Evolutionary conservation across 306 rosid species (phyloP).

Genomic region (Senna tora): DNA sequence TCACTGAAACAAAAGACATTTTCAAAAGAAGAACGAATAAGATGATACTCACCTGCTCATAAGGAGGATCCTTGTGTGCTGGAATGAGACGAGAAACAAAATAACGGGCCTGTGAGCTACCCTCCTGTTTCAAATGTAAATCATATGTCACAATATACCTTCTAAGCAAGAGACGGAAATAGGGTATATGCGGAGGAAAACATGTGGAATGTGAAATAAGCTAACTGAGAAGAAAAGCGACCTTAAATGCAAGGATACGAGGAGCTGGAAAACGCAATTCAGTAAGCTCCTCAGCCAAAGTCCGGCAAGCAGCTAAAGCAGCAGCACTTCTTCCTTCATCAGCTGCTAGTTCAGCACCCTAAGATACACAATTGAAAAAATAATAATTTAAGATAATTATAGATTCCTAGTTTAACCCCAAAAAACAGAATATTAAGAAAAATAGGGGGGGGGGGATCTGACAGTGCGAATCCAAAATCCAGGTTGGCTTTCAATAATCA

Average conservation of each 20-base stretch:
- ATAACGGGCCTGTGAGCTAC: constrained; percentile 96
- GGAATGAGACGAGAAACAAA: constrained; percentile 94
- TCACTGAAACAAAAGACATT: constrained; percentile 10
- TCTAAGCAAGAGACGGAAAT: constrained; percentile 22
- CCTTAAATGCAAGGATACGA: constrained; percentile 95
- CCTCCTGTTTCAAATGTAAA: constrained; percentile 73
- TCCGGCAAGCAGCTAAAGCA: constrained; percentile 96
- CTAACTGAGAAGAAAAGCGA: constrained; percentile 26
- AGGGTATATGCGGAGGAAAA: constrained; percentile 2
- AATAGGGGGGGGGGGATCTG: constrained; percentile 7
- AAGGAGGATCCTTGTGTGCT: constrained; percentile 99
- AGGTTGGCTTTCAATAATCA: neutral
- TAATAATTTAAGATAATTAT: neutral
- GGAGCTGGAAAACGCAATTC: constrained; percentile 97
- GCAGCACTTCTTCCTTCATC: constrained; percentile 95
- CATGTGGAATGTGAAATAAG: neutral
- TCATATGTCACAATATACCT: constrained; percentile 30
- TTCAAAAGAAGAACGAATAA: neutral
- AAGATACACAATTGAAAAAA: constrained; percentile 37
- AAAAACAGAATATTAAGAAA: neutral
- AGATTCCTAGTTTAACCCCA: too few species aligned
- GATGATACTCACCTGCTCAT: constrained; percentile 80
- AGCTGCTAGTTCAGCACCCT: constrained; percentile 95
- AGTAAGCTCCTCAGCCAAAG: constrained; percentile 94
- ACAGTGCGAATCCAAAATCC: neutral